Evolutionary conservation across 1,139 yeast genomes (phyloP), one percentile per base, ranked within the genome.

Genomic region (Yamadazyma atlantica): DNA sequence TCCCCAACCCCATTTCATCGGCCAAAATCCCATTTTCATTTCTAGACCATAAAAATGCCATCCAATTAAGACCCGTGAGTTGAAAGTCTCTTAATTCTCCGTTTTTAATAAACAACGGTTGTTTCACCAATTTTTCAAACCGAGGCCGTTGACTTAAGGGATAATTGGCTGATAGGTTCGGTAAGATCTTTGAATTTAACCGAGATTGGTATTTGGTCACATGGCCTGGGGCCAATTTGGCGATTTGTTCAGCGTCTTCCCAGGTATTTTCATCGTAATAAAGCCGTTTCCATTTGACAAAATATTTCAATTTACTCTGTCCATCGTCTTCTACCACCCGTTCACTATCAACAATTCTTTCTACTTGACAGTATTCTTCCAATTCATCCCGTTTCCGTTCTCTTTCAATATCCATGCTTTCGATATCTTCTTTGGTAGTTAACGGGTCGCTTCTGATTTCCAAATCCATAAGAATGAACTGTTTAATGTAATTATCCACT

Each of bases 1-100:
- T 92, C 51, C 99, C 99, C 39, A 94, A 73, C 40, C 99, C 99
- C 99, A 94, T 94, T 61, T 94, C 99, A 68, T 94, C 99, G 4
- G 99, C 98, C 34, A 94, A 69, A 38, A 94, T 94, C 39, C 99
- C 99, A 60, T 92, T 94, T 64, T 92, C 97, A 60, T 92, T 88
- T 57, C 97, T 78, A 3, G 96, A 87, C 98, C 98, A 94, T 46
- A 94, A 70, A 58, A 89, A 94, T 0, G 98, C 98, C 98, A 94
- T 94, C 99, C 98, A 94, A 62, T 94, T 94, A 46, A 94, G 75
- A 44, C 99, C 99, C 0, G 98, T 92, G 56, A 94, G 74, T 66
- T 94, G 99, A 75, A 94, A 92, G 66, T 94, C 98, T 58, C 98
- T 79, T 47, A 92, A 73, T 60, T 85, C 95, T 34, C 97, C 97